Evolutionary conservation across 1,284 basidiomycete species (phyloP).

Genomic region (Fomitiporia mediterranea): DNA sequence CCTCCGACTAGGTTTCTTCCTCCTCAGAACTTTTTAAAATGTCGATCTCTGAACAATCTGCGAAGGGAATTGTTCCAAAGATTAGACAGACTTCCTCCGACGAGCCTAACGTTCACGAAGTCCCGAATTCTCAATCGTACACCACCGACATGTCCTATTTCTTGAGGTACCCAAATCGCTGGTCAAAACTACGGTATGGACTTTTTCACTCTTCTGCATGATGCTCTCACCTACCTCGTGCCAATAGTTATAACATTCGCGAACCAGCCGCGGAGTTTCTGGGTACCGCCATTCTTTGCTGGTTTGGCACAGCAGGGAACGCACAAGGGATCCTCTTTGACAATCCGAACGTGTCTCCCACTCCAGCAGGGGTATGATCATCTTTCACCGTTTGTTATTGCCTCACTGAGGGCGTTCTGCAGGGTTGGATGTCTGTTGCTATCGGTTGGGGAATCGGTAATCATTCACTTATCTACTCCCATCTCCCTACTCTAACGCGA

Average conservation of each 20-base stretch:
- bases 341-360: slow-evolving; percentile 45
- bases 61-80: neutral
- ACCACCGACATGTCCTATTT: neutral
- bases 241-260: slow-evolving; percentile 39
- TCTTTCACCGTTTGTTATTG: neutral
- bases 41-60: neutral
- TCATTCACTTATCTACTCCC: slow-evolving; percentile 8
- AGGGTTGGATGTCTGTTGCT: slow-evolving; percentile 57
- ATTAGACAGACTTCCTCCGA: neutral
- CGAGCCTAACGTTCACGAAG: neutral
- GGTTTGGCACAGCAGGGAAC: slow-evolving; percentile 60
- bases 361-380: slow-evolving; percentile 57
- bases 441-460: slow-evolving; percentile 66
- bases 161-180: slow-evolving; percentile 12
- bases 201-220: neutral
- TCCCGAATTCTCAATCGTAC: neutral
- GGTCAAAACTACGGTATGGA: slow-evolving; percentile 16
- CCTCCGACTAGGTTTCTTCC: neutral
- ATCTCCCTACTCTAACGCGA: slow-evolving; percentile 16
- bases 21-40: neutral
- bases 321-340: slow-evolving; percentile 59
- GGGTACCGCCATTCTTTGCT: slow-evolving; percentile 59
- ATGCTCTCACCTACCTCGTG: neutral
- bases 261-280: slow-evolving; percentile 69
- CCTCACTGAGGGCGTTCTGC: slow-evolving; percentile 3